Base-by-base conservation (phyloP, 1,284 basidiomycete genomes). In the Ganoderma resinaceum region DNA sequence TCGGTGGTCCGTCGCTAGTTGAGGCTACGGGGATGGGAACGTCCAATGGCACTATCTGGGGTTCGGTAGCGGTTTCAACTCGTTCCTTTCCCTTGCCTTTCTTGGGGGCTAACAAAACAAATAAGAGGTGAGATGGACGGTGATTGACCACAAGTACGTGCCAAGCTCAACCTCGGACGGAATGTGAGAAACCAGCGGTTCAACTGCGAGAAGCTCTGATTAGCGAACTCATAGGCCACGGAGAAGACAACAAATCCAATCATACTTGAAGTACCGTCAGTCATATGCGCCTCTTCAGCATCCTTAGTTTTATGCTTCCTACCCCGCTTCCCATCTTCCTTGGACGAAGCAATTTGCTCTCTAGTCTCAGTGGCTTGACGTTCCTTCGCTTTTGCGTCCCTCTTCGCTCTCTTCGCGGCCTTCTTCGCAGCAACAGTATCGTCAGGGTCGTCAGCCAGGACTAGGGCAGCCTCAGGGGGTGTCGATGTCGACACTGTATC, bases 291-390 rank as follows among this genome's bases (percentile, higher is more conserved):
- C 12, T 35, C 23, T 11, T n/a, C 53, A 9, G 58, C 31, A 3
- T 59, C 67, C 12, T 58, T 64, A 1, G 37, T 37, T 49, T 63
- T 68, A 12, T 61, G 71, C 57, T 68, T 72, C 59, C 59, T 67
- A 2, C 61, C 55, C 26, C 9, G 38, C 35, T 65, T 64, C 23
- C 49, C 42, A 18, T 20, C 57, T 18, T 60, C 65, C 31, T 52
- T 61, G 3, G 53, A 37, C 7, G 29, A 33, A 7, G 26, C n/a
- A 23, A 8, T 14, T 16, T 23, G n/a, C 2, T 38, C 38, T 3
- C 20, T 23, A 26, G 35, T 23, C 33, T 58, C 55, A 33, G n/a
- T 5, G 14, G 12, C 14, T 23, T 26, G 62, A 35, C 37, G 35
- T 46, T 68, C 65, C 7, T 53, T 26, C 61, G 59, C 65, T 66